These are phyloP conservation scores for Trichoderma simmonsii DNA, from an alignment of 2,329 filamentous ascomycete species.

Conservation along the genomic window DNA sequence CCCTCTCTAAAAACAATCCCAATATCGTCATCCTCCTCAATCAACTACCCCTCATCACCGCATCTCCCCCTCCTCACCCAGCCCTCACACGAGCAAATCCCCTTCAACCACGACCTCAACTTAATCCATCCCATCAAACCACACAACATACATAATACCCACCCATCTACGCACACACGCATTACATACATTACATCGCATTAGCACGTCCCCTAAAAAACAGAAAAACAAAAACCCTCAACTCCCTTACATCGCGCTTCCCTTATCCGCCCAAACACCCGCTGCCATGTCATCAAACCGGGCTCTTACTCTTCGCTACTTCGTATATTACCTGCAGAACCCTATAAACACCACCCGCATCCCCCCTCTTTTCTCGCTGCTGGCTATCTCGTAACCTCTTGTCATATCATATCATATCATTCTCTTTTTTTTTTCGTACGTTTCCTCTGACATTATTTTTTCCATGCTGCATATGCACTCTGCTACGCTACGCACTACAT, in stretches of 20 bases:
- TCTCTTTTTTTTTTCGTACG: neutral
- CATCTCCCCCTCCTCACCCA: neutral
- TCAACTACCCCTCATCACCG: neutral
- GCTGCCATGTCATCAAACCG: neutral
- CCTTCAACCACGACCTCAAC: constrained; percentile 10
- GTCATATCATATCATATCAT: neutral
- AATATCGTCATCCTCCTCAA: neutral
- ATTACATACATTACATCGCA: neutral
- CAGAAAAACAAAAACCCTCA: neutral
- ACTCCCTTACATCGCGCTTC: neutral
- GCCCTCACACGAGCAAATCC: constrained; percentile 1
- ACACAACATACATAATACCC: neutral
- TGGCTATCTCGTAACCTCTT: too few species aligned
- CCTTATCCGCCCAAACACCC: constrained; percentile 1
- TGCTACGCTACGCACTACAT: neutral
- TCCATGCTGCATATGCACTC: neutral
- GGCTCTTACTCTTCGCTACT: too few species aligned
- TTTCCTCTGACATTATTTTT: neutral
- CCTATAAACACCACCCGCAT: neutral
- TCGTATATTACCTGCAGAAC: neutral
- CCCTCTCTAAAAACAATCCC: neutral
- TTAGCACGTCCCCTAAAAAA: neutral
- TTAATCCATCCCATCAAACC: neutral
- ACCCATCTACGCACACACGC: constrained; percentile 1
- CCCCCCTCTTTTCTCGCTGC: neutral